Percentiles rank a stretch among this genome's conserved stretches.
These are phyloP conservation scores for Salix suchowensis DNA, from an alignment of 345 rosid species.

Conservation along the genomic window DNA sequence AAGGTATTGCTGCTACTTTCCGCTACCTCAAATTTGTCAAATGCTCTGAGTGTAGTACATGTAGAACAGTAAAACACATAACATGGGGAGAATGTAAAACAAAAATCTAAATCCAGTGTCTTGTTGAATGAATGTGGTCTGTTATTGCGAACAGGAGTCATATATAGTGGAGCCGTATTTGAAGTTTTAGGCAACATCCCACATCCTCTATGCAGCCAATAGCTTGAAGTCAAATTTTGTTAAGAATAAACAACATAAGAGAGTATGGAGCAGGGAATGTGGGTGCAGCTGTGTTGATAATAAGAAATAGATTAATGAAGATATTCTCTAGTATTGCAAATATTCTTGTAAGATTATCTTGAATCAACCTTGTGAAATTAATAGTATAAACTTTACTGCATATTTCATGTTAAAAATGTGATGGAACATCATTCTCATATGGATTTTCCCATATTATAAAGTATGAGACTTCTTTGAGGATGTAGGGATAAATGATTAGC, in stretches of 20 bases:
- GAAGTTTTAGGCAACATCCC: background rate
- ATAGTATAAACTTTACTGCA: background rate
- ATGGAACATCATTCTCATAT: background rate
- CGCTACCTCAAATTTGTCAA: slow-evolving; percentile 1
- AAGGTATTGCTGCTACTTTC: slow-evolving; percentile 48
- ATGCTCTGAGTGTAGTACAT: background rate
- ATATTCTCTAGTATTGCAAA: background rate
- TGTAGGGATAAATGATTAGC: background rate
- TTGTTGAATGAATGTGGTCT: background rate
- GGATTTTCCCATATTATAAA: background rate
- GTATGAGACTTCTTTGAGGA: background rate
- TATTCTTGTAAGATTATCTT: background rate
- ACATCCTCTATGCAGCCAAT: background rate
- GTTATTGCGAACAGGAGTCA: background rate
- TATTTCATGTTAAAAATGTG: background rate
- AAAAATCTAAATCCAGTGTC: background rate
- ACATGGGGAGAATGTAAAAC: background rate
- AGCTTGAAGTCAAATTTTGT: background rate
- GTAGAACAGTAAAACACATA: background rate
- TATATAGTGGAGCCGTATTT: background rate
- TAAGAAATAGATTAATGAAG: background rate
- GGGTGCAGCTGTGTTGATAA: background rate
- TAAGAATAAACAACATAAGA: background rate
- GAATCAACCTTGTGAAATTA: background rate
- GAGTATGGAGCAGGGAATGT: background rate